These are phyloP conservation scores for Fusarium brevicatenulatum DNA, from an alignment of 2,329 filamentous ascomycete genomes.

Conservation along the genomic window DNA sequence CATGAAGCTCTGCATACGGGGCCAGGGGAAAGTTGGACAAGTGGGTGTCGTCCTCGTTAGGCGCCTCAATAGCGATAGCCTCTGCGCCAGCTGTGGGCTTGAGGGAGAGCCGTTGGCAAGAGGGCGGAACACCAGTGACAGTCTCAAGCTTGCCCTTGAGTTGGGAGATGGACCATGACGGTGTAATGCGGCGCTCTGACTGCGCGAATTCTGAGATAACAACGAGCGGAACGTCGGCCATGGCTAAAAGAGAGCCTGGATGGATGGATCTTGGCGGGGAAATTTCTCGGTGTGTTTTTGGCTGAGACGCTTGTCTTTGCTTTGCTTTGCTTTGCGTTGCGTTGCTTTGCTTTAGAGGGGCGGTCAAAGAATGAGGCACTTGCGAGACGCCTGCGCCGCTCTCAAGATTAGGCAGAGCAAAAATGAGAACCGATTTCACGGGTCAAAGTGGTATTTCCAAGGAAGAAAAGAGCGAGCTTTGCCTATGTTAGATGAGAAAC, in stretches of 20 bases:
- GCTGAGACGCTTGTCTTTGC: slow-evolving; percentile 4
- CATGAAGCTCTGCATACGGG: slow-evolving; percentile 81
- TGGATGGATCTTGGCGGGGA: slow-evolving; percentile 15
- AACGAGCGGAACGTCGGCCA: slow-evolving; percentile 79
- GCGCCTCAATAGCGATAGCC: slow-evolving; percentile 72
- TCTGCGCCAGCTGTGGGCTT: slow-evolving; percentile 66
- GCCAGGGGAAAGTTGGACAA: slow-evolving; percentile 74
- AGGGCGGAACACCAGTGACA: slow-evolving; percentile 89
- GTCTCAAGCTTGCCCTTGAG: slow-evolving; percentile 90
- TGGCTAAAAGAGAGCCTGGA: slow-evolving; percentile 45
- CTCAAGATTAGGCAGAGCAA: neutral
- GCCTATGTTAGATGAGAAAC: slow-evolving; percentile 23
- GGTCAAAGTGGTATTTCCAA: slow-evolving; percentile 13
- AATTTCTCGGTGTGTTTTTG: slow-evolving; percentile 20
- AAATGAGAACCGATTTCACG: neutral
- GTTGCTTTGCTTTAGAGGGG: slow-evolving; percentile 12
- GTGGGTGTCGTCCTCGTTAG: slow-evolving; percentile 76
- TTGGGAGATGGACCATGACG: slow-evolving; percentile 87
- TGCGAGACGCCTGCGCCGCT: slow-evolving; percentile 39
- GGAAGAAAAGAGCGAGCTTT: slow-evolving; percentile 9
- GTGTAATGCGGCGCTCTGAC: slow-evolving; percentile 90
- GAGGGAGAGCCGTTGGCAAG: slow-evolving; percentile 78
- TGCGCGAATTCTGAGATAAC: slow-evolving; percentile 80
- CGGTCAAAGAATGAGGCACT: slow-evolving; percentile 38
- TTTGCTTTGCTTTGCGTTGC: neutral